A percentile compares a stretch with the other conserved stretches of the same genome.
Evolutionary conservation across 768 basidiomycete genomes (phyloP).

Genomic region (Butyriboletus loyo): DNA sequence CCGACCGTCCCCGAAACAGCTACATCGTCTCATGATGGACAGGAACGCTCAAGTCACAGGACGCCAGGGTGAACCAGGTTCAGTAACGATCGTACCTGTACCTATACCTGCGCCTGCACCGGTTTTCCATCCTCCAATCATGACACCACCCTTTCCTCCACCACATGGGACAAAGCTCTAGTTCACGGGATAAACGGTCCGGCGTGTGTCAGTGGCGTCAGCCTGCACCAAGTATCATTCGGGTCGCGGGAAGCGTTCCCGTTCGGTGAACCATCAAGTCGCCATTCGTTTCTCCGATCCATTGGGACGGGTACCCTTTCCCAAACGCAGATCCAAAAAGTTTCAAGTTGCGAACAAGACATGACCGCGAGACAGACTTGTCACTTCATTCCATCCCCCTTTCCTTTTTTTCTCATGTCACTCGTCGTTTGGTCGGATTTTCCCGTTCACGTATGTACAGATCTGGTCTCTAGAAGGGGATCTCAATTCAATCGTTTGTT

Average conservation of each 20-base stretch:
- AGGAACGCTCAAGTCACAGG: constrained; percentile 59
- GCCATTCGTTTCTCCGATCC: background rate
- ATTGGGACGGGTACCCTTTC: background rate
- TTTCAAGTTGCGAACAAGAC: background rate
- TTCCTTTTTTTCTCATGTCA: constrained; percentile 18
- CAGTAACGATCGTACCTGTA: constrained; percentile 12
- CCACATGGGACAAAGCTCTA: constrained; percentile 32
- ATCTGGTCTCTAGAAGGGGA: background rate
- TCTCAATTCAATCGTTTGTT: background rate
- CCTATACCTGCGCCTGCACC: constrained; percentile 22
- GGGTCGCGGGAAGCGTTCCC: constrained; percentile 10
- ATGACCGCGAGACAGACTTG: background rate
- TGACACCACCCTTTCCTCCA: constrained; percentile 29
- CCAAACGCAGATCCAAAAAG: constrained; percentile 1
- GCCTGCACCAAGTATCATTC: background rate
- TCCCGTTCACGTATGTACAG: background rate
- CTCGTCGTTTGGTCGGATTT: background rate
- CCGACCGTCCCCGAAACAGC: constrained; percentile 30
- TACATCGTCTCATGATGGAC: constrained; percentile 76
- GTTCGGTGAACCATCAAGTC: background rate
- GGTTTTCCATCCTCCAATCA: constrained; percentile 29
- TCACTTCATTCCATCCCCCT: background rate
- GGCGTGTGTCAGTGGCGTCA: background rate
- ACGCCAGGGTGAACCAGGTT: constrained; percentile 30
- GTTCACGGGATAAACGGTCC: constrained; percentile 1